phyloP scores from a whole-genome alignment of 306 rosid species.

The Astragalus membranaceus region DNA sequence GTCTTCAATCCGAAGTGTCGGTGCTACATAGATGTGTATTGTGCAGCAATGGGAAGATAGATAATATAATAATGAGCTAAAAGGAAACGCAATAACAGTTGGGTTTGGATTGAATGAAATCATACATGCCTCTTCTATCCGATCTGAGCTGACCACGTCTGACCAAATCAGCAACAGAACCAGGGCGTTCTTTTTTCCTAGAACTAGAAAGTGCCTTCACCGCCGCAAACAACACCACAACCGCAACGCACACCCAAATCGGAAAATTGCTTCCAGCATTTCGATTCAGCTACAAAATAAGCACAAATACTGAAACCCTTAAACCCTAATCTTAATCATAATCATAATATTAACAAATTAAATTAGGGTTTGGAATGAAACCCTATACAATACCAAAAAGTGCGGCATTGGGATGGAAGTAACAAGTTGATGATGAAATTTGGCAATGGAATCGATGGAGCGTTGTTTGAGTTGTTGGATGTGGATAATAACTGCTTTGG shows the following conservation, averaged over 20 bases:
- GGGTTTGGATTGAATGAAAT: conserved; percentile 26
- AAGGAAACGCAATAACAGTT: not conserved
- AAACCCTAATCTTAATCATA: not conserved
- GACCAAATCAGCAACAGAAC: conserved; percentile 89
- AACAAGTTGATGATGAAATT: conserved; percentile 14
- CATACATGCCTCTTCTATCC: conserved; percentile 99
- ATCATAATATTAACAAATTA: no score
- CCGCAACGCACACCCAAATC: conserved; percentile 56
- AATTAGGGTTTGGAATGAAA: not conserved
- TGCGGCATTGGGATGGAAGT: conserved; percentile 4
- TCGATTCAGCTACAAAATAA: conserved; percentile 30
- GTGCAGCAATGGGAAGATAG: not conserved
- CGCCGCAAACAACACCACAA: conserved; percentile 36
- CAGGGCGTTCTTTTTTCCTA: conserved; percentile 44
- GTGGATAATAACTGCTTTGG: not conserved
- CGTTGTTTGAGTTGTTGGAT: conserved; percentile 15
- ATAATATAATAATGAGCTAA: not conserved
- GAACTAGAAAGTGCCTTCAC: conserved; percentile 37
- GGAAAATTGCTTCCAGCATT: conserved; percentile 39
- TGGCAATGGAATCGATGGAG: conserved; percentile 6
- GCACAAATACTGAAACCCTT: not conserved
- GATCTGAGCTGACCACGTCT: conserved; percentile 96
- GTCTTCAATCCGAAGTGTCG: no score
- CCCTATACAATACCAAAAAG: not conserved
- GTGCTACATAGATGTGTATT: no score